Base-by-base conservation (phyloP, 2,329 filamentous ascomycete species). In the Botryosphaeria dothidea region DNA sequence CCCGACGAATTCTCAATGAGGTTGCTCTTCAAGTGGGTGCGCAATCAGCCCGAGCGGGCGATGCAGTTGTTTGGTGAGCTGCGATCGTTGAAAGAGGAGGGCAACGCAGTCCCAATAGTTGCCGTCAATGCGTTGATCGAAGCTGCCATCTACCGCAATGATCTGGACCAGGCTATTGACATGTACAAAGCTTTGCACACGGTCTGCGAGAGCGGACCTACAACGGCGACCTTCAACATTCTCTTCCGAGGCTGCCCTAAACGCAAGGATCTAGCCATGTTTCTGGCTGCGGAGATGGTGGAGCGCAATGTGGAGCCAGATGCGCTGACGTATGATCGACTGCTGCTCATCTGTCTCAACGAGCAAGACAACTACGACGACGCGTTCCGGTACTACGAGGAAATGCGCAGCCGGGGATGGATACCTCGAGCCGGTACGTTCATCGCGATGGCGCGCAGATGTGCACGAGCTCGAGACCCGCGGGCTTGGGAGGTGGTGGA, bases 221-320 rank as follows among this genome's bases (percentile, higher is more conserved):
- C 77, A 62, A 83, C 81, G 15, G 75, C 80, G n/a, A 88, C 87
- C 0, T 90, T 88, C 78, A 90, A 90, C 69, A 73, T 82, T 4
- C 78, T 91, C 7, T 79, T 89, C 64, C 77, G 77, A 49, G 83
- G 82, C 66, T 86, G 84, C 68, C 75, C 76, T 60, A 71, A 68
- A 5, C 80, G 83, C 65, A 84, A 85, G 65, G 79, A 84, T 41
- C 77, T 84, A 5, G 86, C 86, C 49, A 86, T 88, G 75, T 89
- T 87, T 70, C 75, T 90, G 1, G 83, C 86, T 9, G 80, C 83
- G 17, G 88, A 91, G 70, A 88, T 91, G 83, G 78, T 83, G 5
- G 80, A 83, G 9, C 76, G 88, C 8, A 78, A 79, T 7, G 75
- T 90, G 29, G 70, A 78, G 17, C 86, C 88, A 0, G 81, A 88